A percentile compares a stretch with the other conserved stretches of the same genome.
These are phyloP conservation scores for Erodium trifolium DNA, from an alignment of 441 rosid species.

Conservation along the genomic window DNA sequence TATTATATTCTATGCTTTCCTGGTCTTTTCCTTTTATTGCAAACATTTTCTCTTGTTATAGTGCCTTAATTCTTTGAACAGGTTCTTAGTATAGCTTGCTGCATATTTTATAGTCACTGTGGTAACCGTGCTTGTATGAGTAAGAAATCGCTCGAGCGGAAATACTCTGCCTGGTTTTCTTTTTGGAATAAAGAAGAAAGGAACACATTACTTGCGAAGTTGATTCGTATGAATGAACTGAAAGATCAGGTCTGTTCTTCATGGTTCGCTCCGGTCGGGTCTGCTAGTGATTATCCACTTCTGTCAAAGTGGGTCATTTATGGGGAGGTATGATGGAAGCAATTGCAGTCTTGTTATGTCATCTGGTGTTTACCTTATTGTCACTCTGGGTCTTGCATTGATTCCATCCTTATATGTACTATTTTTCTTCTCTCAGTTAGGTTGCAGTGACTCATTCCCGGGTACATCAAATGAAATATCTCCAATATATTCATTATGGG, in stretches of 20 bases:
- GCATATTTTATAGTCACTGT: conserved; percentile 94
- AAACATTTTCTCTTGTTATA: conserved; percentile 10
- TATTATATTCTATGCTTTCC: conserved; percentile 1
- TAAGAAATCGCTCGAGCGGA: conserved; percentile 45
- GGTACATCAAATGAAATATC: conserved; percentile 88
- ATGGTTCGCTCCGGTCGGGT: conserved; percentile 99
- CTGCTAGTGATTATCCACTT: conserved; percentile 97
- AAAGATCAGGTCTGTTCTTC: conserved; percentile 94
- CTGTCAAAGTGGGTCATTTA: conserved; percentile 96
- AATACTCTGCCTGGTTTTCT: conserved; percentile 57
- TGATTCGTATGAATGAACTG: conserved; percentile 71
- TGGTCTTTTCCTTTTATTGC: conserved; percentile 8
- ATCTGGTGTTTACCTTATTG: conserved; percentile 5
- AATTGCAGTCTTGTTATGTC: conserved; percentile 4
- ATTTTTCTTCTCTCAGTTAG: conserved; percentile 38
- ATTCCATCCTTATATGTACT: conserved; percentile 8
- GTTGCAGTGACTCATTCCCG: conserved; percentile 62
- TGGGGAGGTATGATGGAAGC: conserved; percentile 63
- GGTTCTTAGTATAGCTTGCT: conserved; percentile 98
- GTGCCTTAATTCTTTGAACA: conserved; percentile 24
- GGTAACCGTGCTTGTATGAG: conserved; percentile 82
- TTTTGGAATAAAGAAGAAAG: conserved; percentile 64
- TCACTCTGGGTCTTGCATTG: conserved; percentile 9
- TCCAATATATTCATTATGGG: conserved; percentile 98
- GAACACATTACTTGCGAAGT: conserved; percentile 64